These are phyloP conservation scores for Dalbergia oliveri DNA, from an alignment of 306 rosid species.

Conservation along the genomic window DNA sequence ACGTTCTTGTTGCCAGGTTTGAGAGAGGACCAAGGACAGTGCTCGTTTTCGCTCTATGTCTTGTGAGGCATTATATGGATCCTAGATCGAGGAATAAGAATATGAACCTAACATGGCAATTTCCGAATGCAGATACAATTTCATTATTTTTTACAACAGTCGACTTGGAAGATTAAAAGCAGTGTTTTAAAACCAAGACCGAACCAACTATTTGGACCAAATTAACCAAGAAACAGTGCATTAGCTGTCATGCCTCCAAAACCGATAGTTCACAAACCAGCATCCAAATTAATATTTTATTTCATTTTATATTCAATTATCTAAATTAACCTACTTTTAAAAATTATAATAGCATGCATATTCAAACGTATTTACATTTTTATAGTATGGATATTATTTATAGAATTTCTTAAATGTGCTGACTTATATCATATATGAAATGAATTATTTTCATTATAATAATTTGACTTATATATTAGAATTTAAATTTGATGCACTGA, in stretches of 20 bases:
- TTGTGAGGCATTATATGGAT: conserved; percentile 76
- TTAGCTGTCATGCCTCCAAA: not conserved
- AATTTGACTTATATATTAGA: too few species aligned
- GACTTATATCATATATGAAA: too few species aligned
- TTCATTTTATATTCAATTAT: too few species aligned
- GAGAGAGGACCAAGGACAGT: conserved; percentile 92
- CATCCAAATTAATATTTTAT: too few species aligned
- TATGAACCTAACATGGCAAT: conserved; percentile 27
- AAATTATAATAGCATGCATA: too few species aligned
- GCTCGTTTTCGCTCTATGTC: conserved; percentile 91
- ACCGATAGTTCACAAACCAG: not conserved
- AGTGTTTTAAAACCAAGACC: not conserved
- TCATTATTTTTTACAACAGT: not conserved
- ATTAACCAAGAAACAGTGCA: not conserved
- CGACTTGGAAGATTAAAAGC: not conserved
- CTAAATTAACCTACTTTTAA: too few species aligned
- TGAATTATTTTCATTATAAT: too few species aligned
- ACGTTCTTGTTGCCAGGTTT: conserved; percentile 87
- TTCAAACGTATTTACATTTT: too few species aligned
- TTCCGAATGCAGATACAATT: conserved; percentile 25
- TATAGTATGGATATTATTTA: too few species aligned
- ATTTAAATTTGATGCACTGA: too few species aligned
- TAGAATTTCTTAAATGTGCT: too few species aligned
- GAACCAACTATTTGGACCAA: not conserved
- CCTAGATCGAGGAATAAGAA: conserved; percentile 62